These are phyloP conservation scores for Ceratocystis variospora DNA, from an alignment of 2,329 filamentous ascomycete genomes.

Conservation along the genomic window DNA sequence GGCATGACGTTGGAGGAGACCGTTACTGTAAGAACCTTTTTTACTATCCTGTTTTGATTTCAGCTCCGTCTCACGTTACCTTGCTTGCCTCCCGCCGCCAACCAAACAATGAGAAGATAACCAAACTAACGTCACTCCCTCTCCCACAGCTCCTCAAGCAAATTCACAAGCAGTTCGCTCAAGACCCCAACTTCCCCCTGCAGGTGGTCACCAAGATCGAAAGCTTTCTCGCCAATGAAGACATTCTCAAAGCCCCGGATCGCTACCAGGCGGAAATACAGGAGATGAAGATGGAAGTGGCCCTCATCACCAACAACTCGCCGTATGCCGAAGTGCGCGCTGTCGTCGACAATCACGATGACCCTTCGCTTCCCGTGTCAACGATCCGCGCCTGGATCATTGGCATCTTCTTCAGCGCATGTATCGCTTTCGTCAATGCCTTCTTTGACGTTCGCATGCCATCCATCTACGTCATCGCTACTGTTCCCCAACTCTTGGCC, in stretches of 20 bases:
- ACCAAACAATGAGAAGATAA: background rate
- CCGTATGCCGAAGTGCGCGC: slow-evolving; percentile 43
- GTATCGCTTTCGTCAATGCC: slow-evolving; percentile 38
- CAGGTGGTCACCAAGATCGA: slow-evolving; percentile 27
- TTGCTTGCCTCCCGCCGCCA: background rate
- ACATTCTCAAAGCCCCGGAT: slow-evolving; percentile 29
- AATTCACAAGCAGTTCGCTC: slow-evolving; percentile 27
- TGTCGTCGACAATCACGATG: slow-evolving; percentile 41
- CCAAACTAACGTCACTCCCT: background rate
- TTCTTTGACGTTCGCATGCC: slow-evolving; percentile 43
- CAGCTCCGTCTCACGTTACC: too few species aligned
- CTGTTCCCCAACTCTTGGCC: slow-evolving; percentile 41
- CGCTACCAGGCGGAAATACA: slow-evolving; percentile 31
- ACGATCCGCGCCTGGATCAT: slow-evolving; percentile 41
- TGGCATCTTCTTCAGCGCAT: slow-evolving; percentile 33
- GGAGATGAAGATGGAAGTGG: slow-evolving; percentile 40
- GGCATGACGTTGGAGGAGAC: slow-evolving; percentile 27
- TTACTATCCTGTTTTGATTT: too few species aligned
- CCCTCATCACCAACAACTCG: slow-evolving; percentile 39
- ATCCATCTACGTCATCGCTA: slow-evolving; percentile 34
- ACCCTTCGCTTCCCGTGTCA: slow-evolving; percentile 34
- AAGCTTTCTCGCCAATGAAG: slow-evolving; percentile 24
- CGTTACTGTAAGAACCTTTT: slow-evolving; percentile 22
- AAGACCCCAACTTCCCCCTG: slow-evolving; percentile 30
- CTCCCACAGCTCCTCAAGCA: slow-evolving; percentile 26